Conservation (phyloP, 2,329 filamentous ascomycete species). For the Fusarium luffae region DNA sequence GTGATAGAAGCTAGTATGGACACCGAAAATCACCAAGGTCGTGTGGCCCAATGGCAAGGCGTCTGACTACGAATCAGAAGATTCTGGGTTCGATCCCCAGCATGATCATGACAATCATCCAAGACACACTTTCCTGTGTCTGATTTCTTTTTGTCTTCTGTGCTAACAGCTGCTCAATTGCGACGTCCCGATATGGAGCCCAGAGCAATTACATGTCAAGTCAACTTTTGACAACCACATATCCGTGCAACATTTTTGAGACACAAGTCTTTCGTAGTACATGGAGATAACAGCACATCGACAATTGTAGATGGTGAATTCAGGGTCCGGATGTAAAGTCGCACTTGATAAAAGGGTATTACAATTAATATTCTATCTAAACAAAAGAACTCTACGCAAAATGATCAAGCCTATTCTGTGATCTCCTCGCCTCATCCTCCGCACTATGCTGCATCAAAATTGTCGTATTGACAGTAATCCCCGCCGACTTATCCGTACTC, state of each 20-base stretch:
- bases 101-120: conserved; percentile 15
- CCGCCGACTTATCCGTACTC: conserved; percentile 13
- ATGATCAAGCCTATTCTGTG: conserved; percentile 3
- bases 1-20: neutral
- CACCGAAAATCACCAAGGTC: neutral
- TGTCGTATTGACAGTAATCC: conserved; percentile 39
- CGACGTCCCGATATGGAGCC: too few relatives aligned
- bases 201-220: too few relatives aligned
- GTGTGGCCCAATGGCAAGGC: conserved; percentile 43
- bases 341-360: neutral
- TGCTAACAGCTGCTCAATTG: neutral
- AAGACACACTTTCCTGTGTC: too few relatives aligned
- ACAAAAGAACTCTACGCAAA: conserved; percentile 7
- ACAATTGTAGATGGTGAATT: too few relatives aligned
- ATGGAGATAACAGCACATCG: too few relatives aligned
- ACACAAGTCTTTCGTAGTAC: neutral
- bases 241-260: too few relatives aligned
- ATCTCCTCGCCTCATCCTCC: conserved; percentile 8
- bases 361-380: neutral
- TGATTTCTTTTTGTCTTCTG: neutral
- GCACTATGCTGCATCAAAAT: conserved; percentile 30
- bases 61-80: conserved; percentile 48
- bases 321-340: accelerated
- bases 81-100: conserved; percentile 46
- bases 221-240: too few relatives aligned